Evolutionary conservation across 2,329 filamentous ascomycete genomes (phyloP).

Genomic region (Madurella fahalii): DNA sequence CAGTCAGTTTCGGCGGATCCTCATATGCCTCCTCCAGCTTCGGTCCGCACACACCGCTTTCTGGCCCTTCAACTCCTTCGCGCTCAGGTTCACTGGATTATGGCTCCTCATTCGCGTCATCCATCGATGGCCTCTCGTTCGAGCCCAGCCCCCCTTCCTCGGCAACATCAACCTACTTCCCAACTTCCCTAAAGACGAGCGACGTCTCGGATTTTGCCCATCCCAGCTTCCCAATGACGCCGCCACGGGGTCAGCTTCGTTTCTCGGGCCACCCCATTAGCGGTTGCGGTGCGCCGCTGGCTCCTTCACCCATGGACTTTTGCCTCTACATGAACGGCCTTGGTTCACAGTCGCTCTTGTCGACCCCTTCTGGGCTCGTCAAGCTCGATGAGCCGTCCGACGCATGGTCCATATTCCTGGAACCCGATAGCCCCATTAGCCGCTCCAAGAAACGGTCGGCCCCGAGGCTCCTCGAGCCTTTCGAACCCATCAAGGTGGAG

Average conservation of each 20-base stretch:
- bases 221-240: slow-evolving; percentile 16
- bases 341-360: slow-evolving; percentile 4
- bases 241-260: slow-evolving; percentile 14
- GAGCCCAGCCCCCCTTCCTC: slow-evolving; percentile 33
- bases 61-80: slow-evolving; percentile 32
- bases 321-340: slow-evolving; percentile 15
- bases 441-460: slow-evolving; percentile 15
- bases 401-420: slow-evolving; percentile 13
- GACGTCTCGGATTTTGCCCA: slow-evolving; percentile 10
- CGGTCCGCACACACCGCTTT: slow-evolving; percentile 32
- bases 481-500: slow-evolving; percentile 27
- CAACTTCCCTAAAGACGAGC: slow-evolving; percentile 19
- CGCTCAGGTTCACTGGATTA: slow-evolving; percentile 20
- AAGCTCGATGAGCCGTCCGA: slow-evolving; percentile 13
- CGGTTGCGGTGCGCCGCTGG: slow-evolving; percentile 10
- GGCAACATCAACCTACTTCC: slow-evolving; percentile 29
- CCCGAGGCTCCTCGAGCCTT: slow-evolving; percentile 14
- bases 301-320: slow-evolving; percentile 18
- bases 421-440: slow-evolving; percentile 23
- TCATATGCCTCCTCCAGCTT: slow-evolving; percentile 29
- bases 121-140: slow-evolving; percentile 26
- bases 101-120: slow-evolving; percentile 28
- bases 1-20: slow-evolving; percentile 29
- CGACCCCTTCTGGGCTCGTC: slow-evolving; percentile 5
- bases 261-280: slow-evolving; percentile 2